Conservation (phyloP, 768 basidiomycete species). For the Dacryopinax primogenitus region DNA sequence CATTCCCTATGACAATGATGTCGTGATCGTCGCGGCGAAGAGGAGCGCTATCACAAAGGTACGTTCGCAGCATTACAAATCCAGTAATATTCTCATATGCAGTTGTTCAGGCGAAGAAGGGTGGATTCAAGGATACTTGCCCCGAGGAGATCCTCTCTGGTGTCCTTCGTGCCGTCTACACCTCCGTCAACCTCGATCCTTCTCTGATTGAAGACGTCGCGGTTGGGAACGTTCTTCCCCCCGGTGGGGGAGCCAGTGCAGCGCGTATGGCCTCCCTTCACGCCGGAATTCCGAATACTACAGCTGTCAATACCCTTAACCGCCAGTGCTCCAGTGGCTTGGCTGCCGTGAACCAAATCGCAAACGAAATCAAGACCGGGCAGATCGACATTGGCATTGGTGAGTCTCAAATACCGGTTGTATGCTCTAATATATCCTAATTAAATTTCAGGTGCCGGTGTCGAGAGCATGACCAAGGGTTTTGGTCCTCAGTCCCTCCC, state of each 20-base stretch:
- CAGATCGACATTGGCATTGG: conserved; percentile 87
- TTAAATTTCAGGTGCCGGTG: conserved; percentile 52
- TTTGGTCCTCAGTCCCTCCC: conserved; percentile 48
- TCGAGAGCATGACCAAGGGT: conserved; percentile 80
- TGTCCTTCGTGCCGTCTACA: conserved; percentile 62
- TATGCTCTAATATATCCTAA: background rate
- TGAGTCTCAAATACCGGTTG: conserved; percentile 26
- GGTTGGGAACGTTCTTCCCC: conserved; percentile 80
- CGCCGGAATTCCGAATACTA: conserved; percentile 68
- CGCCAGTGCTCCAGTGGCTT: conserved; percentile 84
- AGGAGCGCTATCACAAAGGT: conserved; percentile 91
- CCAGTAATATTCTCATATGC: background rate
- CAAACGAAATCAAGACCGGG: conserved; percentile 60
- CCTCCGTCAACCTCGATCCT: conserved; percentile 57
- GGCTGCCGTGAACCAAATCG: conserved; percentile 67
- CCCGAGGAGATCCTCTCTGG: conserved; percentile 71
- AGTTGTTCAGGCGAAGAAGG: conserved; percentile 52
- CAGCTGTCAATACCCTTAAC: conserved; percentile 71
- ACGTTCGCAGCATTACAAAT: conserved; percentile 16
- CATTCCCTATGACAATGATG: conserved; percentile 65
- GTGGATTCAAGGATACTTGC: conserved; percentile 81
- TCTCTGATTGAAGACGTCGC: conserved; percentile 69
- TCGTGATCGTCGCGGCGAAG: conserved; percentile 79
- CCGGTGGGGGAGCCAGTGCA: conserved; percentile 65
- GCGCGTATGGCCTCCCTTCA: conserved; percentile 81